phyloP scores from a whole-genome alignment of 208 protist genomes.

The Crithidia brevicula region DNA sequence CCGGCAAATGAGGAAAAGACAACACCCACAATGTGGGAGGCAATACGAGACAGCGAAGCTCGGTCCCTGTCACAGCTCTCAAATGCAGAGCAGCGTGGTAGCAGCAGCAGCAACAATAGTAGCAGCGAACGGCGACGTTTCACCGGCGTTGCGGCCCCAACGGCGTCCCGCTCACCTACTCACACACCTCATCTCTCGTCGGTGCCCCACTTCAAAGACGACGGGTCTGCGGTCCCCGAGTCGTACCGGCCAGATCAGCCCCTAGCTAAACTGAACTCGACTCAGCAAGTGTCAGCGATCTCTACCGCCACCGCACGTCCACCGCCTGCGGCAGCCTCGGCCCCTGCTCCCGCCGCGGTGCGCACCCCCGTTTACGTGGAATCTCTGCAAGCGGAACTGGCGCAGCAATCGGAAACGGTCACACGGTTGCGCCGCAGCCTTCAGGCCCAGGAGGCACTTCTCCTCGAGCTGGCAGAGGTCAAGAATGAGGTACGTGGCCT shows the following conservation, averaged over 20 bases:
- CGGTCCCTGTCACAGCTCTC: not conserved
- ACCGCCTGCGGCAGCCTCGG: not conserved
- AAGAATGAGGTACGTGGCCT: slow-evolving; percentile 12
- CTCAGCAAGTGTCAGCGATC: not conserved
- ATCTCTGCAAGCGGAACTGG: slow-evolving; percentile 13
- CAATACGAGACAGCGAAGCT: slow-evolving; percentile 4
- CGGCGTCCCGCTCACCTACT: too few species aligned
- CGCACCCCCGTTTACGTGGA: not conserved
- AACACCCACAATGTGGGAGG: slow-evolving; percentile 5
- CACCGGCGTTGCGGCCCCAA: too few species aligned
- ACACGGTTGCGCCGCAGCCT: slow-evolving; percentile 24
- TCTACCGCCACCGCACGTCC: not conserved
- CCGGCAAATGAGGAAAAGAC: not conserved
- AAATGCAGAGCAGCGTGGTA: not conserved
- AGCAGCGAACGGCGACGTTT: too few species aligned
- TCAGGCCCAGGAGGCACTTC: slow-evolving; percentile 22
- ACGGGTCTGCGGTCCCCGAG: not conserved
- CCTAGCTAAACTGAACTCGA: not conserved
- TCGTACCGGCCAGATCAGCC: not conserved
- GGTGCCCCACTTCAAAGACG: not conserved
- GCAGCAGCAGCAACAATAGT: not conserved
- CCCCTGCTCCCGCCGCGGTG: not conserved
- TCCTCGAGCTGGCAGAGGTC: slow-evolving; percentile 19
- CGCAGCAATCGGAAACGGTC: slow-evolving; percentile 14
- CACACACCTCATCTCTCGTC: too few species aligned